Evolutionary conservation across 2,329 filamentous ascomycete species (phyloP).

Genomic region (Epichloe sibirici): DNA sequence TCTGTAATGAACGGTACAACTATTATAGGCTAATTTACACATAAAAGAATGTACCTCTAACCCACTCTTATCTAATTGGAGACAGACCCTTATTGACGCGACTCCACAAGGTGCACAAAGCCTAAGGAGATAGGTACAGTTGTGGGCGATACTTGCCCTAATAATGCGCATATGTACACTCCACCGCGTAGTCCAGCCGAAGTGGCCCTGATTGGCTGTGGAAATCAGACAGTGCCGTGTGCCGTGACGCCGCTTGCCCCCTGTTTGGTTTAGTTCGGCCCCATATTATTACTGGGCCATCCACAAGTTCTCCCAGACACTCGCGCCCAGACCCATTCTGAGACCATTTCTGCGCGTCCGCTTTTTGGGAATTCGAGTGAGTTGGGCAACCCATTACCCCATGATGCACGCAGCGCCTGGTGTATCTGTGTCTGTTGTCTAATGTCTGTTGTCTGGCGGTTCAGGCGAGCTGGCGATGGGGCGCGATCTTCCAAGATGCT

Average conservation of each 20-base stretch:
- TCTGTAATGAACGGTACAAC: too few relatives aligned
- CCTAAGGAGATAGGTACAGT: too few relatives aligned
- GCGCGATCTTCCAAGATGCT: background rate
- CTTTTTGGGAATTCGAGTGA: background rate
- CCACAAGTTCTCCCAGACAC: background rate
- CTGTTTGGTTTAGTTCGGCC: background rate
- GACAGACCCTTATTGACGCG: too few relatives aligned
- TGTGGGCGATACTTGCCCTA: too few relatives aligned
- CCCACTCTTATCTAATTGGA: too few relatives aligned
- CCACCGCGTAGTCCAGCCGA: too few relatives aligned
- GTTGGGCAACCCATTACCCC: background rate
- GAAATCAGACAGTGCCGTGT: background rate
- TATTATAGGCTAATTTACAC: too few relatives aligned
- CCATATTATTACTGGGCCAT: background rate
- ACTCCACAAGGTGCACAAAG: too few relatives aligned
- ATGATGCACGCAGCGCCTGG: background rate
- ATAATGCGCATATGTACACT: too few relatives aligned
- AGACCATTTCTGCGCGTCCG: background rate
- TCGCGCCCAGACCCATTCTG: background rate
- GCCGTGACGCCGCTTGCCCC: background rate
- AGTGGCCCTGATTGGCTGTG: too few relatives aligned
- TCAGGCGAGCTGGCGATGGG: background rate
- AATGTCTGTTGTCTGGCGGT: background rate
- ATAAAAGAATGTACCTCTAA: too few relatives aligned
- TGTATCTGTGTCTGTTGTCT: too few relatives aligned